Evolutionary conservation across 2,329 filamentous ascomycete genomes (phyloP), one percentile per base, ranked within the genome.

Genomic region (Fusarium xyrophilum): DNA sequence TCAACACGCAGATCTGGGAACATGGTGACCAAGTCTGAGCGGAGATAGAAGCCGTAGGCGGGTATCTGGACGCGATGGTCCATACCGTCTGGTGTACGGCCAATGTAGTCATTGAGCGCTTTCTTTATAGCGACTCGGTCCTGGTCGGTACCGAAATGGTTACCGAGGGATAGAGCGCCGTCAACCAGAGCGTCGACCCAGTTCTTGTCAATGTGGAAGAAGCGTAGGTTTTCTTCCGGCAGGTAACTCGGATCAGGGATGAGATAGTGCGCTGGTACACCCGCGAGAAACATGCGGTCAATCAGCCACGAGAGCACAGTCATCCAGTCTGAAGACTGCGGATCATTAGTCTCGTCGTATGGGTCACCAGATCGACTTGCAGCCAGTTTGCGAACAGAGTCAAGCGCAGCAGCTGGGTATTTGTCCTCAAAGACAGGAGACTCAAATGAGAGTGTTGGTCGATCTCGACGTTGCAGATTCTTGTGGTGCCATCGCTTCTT

Each of bases 111-210:
- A 53, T 82, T 80, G 55, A 80, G 59, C 0, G 69, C 70, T 5
- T 64, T n/a, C n/a, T 74, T 73, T 23, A 74, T 70, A 47, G 63
- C 60, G 2, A 42, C 54, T 0, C 78, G 74, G 39, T 79, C 77
- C 28, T 73, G 44, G n/a, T 78, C 74, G 11, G 32, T 40, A 3
- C 42, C 73, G 1, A 76, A 36, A 53, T 83, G 79, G 66, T 83
- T 83, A 1, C 68, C 82, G 3, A 81, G 54, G 14, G 73, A 78
- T 0, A 84, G 70, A 0, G 78, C 82, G 1, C 82, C 82, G 57
- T 84, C 82, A 3, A 84, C 60, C 7, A 84, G 52, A 10, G 76
- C 76, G 44, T 82, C 79, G 0, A 79, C 64, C 83, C 82, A 85
- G 53, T 76, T 76, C 2, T 58, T 27, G 54, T 85, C 83, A 14